These are phyloP conservation scores for Exophiala viscosa DNA, from an alignment of 2,329 filamentous ascomycete species.

Conservation along the genomic window DNA sequence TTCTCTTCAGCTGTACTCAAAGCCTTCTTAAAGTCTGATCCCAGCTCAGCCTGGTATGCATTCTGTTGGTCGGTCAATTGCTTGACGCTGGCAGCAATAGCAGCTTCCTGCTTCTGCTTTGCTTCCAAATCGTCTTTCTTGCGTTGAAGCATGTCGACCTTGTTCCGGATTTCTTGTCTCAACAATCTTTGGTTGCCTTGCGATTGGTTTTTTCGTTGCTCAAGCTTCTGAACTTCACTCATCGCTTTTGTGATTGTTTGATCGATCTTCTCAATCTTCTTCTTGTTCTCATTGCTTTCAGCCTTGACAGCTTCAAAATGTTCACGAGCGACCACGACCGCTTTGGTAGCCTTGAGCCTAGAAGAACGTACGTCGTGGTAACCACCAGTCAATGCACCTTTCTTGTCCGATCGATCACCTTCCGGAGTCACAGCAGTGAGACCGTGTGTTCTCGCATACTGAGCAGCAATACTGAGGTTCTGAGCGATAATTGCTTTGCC, in stretches of 20 bases:
- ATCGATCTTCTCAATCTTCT: slow-evolving; percentile 71
- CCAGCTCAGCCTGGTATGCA: slow-evolving; percentile 75
- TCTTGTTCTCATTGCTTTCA: slow-evolving; percentile 63
- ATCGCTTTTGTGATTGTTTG: slow-evolving; percentile 87
- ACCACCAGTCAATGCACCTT: slow-evolving; percentile 91
- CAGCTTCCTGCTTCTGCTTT: slow-evolving; percentile 61
- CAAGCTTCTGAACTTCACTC: slow-evolving; percentile 75
- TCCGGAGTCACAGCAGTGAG: slow-evolving; percentile 92
- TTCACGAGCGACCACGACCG: slow-evolving; percentile 69
- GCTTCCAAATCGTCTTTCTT: slow-evolving; percentile 70
- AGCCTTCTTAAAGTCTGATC: slow-evolving; percentile 87
- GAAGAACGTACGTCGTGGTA: slow-evolving; percentile 85
- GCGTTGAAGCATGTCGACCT: slow-evolving; percentile 69
- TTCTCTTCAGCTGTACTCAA: slow-evolving; percentile 77
- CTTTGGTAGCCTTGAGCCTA: slow-evolving; percentile 76
- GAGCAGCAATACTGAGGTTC: slow-evolving; percentile 77
- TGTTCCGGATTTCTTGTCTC: slow-evolving; percentile 69
- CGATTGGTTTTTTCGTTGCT: slow-evolving; percentile 71
- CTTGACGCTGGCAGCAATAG: slow-evolving; percentile 70
- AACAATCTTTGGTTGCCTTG: slow-evolving; percentile 80
- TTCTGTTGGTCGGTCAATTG: slow-evolving; percentile 70
- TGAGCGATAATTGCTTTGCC: slow-evolving; percentile 93
- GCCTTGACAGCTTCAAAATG: slow-evolving; percentile 66
- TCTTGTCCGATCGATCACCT: slow-evolving; percentile 90
- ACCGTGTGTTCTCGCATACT: slow-evolving; percentile 88